Conservation (phyloP, 257 asterid species). For the Hygrophila difformis region DNA sequence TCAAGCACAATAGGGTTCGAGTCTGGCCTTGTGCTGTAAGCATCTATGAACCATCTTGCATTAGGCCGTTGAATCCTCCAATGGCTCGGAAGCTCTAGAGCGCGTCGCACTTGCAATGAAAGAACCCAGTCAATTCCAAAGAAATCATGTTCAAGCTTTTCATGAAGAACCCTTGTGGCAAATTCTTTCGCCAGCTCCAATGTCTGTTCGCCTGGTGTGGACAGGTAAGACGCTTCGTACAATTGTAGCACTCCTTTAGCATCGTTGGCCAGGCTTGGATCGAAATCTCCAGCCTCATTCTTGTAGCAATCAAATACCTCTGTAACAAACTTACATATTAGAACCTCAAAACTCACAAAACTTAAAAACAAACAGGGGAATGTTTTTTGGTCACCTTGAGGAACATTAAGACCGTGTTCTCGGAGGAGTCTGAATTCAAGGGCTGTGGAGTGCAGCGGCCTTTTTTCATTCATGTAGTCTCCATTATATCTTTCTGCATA, state of each 20-base stretch:
- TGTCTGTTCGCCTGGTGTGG: constrained; percentile 25
- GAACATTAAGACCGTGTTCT: constrained; percentile 25
- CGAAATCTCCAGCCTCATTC: constrained; percentile 23
- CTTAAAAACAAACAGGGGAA: no score
- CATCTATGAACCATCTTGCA: constrained; percentile 27
- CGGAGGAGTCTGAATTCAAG: constrained; percentile 33
- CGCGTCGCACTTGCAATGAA: constrained; percentile 12
- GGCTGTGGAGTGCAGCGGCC: constrained; percentile 26
- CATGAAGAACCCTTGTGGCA: constrained; percentile 11
- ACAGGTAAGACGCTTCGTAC: constrained; percentile 42
- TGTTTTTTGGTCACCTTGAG: constrained; percentile 26
- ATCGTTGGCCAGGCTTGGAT: constrained; percentile 15
- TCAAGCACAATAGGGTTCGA: constrained; percentile 26
- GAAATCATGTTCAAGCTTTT: not conserved
- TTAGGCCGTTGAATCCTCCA: constrained; percentile 31
- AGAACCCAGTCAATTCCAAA: constrained; percentile 8
- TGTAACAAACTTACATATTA: constrained; percentile 16
- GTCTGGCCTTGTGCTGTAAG: constrained; percentile 15
- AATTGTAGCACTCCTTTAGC: constrained; percentile 25
- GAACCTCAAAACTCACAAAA: no score
- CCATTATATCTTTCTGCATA: not conserved
- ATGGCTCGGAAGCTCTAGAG: constrained; percentile 37
- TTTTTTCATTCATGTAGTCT: not conserved
- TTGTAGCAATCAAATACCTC: constrained; percentile 28
- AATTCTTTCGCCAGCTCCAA: constrained; percentile 31